phyloP scores from a whole-genome alignment of 345 rosid genomes.

The Lumnitzera littorea region DNA sequence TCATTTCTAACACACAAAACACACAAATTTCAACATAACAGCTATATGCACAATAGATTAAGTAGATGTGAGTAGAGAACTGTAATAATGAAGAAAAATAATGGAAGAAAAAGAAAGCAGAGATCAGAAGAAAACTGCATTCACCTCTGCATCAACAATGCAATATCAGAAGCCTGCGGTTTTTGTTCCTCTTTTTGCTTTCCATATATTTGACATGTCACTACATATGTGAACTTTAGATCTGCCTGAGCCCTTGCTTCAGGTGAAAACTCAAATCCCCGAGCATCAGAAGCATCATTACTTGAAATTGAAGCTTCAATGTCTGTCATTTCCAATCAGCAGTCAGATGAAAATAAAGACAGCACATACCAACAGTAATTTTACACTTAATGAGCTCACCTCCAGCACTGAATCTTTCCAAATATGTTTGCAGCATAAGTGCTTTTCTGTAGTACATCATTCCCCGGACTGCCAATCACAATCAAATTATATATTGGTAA shows the following conservation, averaged over 20 bases:
- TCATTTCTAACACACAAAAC: conserved; percentile 61
- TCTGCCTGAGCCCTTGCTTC: conserved; percentile 89
- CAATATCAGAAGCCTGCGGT: conserved; percentile 92
- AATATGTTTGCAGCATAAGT: conserved; percentile 82
- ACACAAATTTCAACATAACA: conserved; percentile 3
- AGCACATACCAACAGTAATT: conserved; percentile 5
- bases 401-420: conserved; percentile 62
- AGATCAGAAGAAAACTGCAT: neutral
- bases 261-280: conserved; percentile 87
- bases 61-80: too few relatives aligned
- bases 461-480: conserved; percentile 74
- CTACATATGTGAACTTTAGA: conserved; percentile 85
- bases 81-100: neutral
- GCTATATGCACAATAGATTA: too few relatives aligned
- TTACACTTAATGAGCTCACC: conserved; percentile 39
- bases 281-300: conserved; percentile 46
- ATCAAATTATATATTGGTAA: conserved; percentile 3
- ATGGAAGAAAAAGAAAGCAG: neutral
- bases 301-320: conserved; percentile 49
- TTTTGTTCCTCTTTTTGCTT: conserved; percentile 92
- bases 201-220: conserved; percentile 97
- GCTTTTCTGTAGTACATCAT: conserved; percentile 99
- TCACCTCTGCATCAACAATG: conserved; percentile 87
- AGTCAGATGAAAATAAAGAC: conserved; percentile 12
- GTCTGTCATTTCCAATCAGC: conserved; percentile 35